Percentiles rank a stretch among this genome's conserved stretches.
Conservation (phyloP, 1,139 yeast species). For the Kodamaea suecica region DNA sequence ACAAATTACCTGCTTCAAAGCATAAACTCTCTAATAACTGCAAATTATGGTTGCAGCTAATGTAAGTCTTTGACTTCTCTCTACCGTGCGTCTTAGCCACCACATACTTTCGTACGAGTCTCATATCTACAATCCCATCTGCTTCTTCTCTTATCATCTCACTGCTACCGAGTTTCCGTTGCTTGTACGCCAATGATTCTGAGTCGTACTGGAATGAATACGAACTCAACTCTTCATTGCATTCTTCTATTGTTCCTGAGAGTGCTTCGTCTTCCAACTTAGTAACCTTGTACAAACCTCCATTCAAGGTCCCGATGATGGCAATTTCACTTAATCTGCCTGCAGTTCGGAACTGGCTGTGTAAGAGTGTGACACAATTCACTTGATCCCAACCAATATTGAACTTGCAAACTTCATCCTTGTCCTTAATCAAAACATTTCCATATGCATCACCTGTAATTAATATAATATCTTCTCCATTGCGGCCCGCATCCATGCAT, state of each 20-base stretch:
- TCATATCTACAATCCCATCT: constrained; percentile 20
- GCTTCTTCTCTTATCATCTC: constrained; percentile 10
- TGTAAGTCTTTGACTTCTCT: constrained; percentile 4
- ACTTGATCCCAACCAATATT: constrained; percentile 33
- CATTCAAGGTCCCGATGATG: constrained; percentile 36
- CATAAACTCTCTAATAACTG: constrained; percentile 6
- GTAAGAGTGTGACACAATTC: constrained; percentile 19
- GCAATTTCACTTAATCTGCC: constrained; percentile 14
- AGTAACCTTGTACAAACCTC: constrained; percentile 27
- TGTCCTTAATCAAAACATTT: constrained; percentile 18
- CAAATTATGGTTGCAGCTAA: constrained; percentile 5
- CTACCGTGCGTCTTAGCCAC: constrained; percentile 5
- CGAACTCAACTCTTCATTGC: constrained; percentile 17
- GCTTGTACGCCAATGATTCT: constrained; percentile 4
- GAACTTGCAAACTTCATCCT: constrained; percentile 9
- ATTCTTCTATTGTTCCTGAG: constrained; percentile 11
- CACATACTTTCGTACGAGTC: constrained; percentile 16
- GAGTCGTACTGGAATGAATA: constrained; percentile 10
- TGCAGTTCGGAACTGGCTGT: constrained; percentile 2
- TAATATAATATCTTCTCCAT: neutral
- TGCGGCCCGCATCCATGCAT: constrained; percentile 2
- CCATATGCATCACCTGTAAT: constrained; percentile 34
- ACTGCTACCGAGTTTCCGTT: constrained; percentile 2
- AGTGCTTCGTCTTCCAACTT: constrained; percentile 11
- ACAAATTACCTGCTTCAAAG: constrained; percentile 6